A percentile compares a stretch with the other conserved stretches of the same genome.
Conservation (phyloP, 2,329 filamentous ascomycete species). For the Neonectria sp. region DNA sequence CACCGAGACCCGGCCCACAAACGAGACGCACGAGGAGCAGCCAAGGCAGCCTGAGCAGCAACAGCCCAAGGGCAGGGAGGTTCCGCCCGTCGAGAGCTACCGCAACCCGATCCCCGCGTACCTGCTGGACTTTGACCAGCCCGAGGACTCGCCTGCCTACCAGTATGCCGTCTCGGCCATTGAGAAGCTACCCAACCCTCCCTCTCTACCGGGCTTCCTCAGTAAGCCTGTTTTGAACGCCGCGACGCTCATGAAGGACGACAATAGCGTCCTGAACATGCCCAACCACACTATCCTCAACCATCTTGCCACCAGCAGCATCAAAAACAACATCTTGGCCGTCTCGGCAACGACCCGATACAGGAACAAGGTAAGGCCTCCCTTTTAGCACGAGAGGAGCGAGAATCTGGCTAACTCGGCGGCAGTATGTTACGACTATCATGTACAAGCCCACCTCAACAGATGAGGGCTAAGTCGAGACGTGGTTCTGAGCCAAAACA, state of each 20-base stretch:
- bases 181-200: slow-evolving; percentile 85
- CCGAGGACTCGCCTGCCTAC: slow-evolving; percentile 83
- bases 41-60: slow-evolving; percentile 45
- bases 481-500: slow-evolving; percentile 9
- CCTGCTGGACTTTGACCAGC: slow-evolving; percentile 87
- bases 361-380: slow-evolving; percentile 83
- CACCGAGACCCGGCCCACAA: slow-evolving; percentile 40
- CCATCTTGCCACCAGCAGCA: slow-evolving; percentile 96
- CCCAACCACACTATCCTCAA: slow-evolving; percentile 98
- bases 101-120: slow-evolving; percentile 85
- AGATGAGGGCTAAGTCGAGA: slow-evolving; percentile 59
- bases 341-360: slow-evolving; percentile 98
- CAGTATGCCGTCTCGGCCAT: slow-evolving; percentile 82
- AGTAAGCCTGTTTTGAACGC: slow-evolving; percentile 96
- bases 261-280: slow-evolving; percentile 96
- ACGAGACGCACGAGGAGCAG: slow-evolving; percentile 29
- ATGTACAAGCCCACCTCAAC: slow-evolving; percentile 90
- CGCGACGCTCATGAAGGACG: slow-evolving; percentile 93
- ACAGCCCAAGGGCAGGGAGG: slow-evolving; percentile 68
- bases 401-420: slow-evolving; percentile 29
- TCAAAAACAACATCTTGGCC: slow-evolving; percentile 95
- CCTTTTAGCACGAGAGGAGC: not conserved
- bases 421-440: slow-evolving; percentile 95
- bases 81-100: slow-evolving; percentile 73
- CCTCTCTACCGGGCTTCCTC: slow-evolving; percentile 89